These are phyloP conservation scores for Bolboschoenoplectus hybrid DNA, from an alignment of 202 grass and related monocot species.

Conservation along the genomic window DNA sequence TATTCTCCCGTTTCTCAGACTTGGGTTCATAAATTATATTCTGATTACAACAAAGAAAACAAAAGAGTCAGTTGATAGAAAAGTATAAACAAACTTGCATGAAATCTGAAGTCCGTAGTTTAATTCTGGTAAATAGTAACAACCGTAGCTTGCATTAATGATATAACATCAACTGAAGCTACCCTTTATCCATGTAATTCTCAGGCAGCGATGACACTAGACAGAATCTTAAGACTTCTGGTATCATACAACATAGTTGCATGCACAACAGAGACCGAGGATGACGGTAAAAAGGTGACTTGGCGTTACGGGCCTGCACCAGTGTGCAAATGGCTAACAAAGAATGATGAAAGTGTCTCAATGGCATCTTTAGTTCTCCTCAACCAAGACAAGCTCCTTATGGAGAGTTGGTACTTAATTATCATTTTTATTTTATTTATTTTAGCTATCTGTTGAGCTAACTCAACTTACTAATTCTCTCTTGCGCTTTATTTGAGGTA, in stretches of 20 bases:
- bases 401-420: constrained; percentile 34
- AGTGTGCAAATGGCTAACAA: constrained; percentile 55
- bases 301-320: constrained; percentile 40
- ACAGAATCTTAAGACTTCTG: constrained; percentile 59
- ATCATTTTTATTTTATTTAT: background rate
- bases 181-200: background rate
- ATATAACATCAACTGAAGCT: background rate
- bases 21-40: background rate
- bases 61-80: background rate
- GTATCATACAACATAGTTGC: constrained; percentile 45
- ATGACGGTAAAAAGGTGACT: background rate
- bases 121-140: background rate
- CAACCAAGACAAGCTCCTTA: constrained; percentile 42
- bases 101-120: background rate
- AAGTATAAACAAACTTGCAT: background rate
- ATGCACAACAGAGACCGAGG: constrained; percentile 14
- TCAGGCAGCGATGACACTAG: constrained; percentile 36
- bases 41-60: background rate
- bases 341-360: constrained; percentile 44
- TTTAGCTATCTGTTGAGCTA: background rate
- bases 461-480: too few relatives aligned
- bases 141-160: background rate
- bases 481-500: too few relatives aligned
- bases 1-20: background rate
- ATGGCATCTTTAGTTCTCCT: constrained; percentile 42